These are phyloP conservation scores for Podochytrium sp. DNA, from an alignment of 192 early-diverging fungal species.

Conservation along the genomic window DNA sequence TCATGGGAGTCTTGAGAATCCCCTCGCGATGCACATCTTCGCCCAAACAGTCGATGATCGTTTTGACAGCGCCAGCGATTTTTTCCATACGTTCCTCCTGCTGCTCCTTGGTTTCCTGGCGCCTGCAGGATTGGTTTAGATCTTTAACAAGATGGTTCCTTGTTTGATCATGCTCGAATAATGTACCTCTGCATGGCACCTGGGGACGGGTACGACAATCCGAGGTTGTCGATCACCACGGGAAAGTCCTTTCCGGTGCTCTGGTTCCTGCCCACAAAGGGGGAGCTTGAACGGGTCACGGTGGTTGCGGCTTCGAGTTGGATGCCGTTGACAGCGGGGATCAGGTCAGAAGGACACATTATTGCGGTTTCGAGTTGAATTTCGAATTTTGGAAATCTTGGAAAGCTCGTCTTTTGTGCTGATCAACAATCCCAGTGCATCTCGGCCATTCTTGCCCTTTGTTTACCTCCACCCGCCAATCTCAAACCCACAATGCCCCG, in stretches of 20 bases:
- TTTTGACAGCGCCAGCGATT: conserved; percentile 84
- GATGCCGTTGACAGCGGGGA: too few species aligned
- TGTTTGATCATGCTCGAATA: too few species aligned
- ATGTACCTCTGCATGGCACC: conserved; percentile 83
- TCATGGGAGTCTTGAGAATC: conserved; percentile 90
- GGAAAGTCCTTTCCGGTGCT: not conserved
- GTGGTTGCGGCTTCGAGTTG: too few species aligned
- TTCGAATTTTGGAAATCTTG: not conserved
- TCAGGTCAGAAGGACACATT: not conserved
- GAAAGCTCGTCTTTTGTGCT: too few species aligned
- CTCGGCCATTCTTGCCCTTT: too few species aligned
- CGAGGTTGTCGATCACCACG: conserved; percentile 37
- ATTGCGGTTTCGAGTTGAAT: not conserved
- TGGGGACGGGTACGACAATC: conserved; percentile 57
- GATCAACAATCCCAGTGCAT: too few species aligned
- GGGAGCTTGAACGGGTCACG: not conserved
- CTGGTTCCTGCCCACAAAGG: not conserved
- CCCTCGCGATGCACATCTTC: conserved; percentile 96
- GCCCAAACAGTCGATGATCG: conserved; percentile 89
- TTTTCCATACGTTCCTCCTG: conserved; percentile 71
- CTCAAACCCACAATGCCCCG: not conserved
- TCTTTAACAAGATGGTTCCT: too few species aligned
- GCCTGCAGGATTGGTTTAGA: too few species aligned
- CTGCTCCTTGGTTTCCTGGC: conserved; percentile 78
- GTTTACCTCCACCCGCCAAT: too few species aligned